Conservation (phyloP, 441 rosid genomes). For the Corymbia citriodora region DNA sequence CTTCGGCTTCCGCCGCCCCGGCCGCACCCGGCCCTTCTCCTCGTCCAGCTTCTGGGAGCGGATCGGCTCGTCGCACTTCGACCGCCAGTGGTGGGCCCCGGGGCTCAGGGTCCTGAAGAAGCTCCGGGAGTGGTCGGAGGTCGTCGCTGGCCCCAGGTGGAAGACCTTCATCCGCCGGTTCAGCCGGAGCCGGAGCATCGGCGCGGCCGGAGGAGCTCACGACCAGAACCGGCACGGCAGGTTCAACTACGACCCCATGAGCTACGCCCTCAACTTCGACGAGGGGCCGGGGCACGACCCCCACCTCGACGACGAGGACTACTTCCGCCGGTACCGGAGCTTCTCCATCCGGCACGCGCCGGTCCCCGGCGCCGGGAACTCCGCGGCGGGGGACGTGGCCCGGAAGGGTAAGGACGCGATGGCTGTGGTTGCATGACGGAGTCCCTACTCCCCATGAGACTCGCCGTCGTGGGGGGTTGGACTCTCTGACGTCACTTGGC, state of each 20-base stretch:
- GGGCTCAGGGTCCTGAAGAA: not conserved
- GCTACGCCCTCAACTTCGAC: conserved; percentile 65
- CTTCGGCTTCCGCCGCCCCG: not conserved
- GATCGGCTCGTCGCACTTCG: not conserved
- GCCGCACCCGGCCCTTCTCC: not conserved
- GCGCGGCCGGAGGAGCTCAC: not conserved
- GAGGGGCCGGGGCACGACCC: conserved; percentile 28
- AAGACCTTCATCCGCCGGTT: conserved; percentile 19
- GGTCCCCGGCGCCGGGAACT: conserved; percentile 10
- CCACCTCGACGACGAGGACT: conserved; percentile 19
- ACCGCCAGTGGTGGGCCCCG: not conserved
- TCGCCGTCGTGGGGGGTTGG: conserved; percentile 1
- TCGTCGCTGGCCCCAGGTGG: conserved; percentile 13
- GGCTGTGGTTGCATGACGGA: not conserved
- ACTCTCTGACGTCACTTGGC: not conserved
- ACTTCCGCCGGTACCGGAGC: conserved; percentile 24
- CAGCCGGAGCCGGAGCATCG: conserved; percentile 36
- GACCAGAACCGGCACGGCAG: conserved; percentile 26
- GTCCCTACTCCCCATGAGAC: not conserved
- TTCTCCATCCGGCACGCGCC: conserved; percentile 53
- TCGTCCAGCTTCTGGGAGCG: not conserved
- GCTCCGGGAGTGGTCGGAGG: conserved; percentile 11
- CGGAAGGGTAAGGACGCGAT: conserved; percentile 16
- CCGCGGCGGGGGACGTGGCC: not conserved
- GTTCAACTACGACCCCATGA: conserved; percentile 75